A percentile compares a stretch with the other conserved stretches of the same genome.
phyloP scores from a whole-genome alignment of 768 basidiomycete species.

The Amanita pallidorosea region DNA sequence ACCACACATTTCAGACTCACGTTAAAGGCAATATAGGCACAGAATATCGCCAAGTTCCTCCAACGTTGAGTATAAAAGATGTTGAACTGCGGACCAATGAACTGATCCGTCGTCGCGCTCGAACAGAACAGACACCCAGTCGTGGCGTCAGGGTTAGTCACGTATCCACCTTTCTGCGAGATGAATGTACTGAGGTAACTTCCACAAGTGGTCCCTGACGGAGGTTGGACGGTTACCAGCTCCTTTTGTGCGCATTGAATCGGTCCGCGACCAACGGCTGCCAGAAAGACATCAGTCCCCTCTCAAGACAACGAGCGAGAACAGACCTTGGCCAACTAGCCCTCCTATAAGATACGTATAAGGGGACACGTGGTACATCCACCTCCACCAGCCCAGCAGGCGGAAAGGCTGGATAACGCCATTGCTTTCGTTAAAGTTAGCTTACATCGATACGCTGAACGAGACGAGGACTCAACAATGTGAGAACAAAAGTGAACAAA shows the following conservation, averaged over 20 bases:
- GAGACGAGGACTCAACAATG: constrained; percentile 34
- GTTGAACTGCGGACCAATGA: constrained; percentile 44
- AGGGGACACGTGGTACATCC: constrained; percentile 55
- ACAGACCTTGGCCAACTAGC: constrained; percentile 33
- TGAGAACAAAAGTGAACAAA: constrained; percentile 52
- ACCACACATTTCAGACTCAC: constrained; percentile 14
- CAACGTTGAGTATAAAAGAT: constrained; percentile 45
- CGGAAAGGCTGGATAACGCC: constrained; percentile 59
- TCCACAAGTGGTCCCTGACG: constrained; percentile 41
- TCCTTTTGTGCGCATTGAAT: constrained; percentile 55
- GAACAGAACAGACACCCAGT: constrained; percentile 47
- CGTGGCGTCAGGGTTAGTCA: constrained; percentile 42
- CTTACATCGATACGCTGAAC: neutral
- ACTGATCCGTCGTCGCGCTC: constrained; percentile 40
- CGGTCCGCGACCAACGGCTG: constrained; percentile 38
- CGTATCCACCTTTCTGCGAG: constrained; percentile 39
- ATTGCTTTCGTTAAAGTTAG: constrained; percentile 24
- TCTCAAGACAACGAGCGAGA: constrained; percentile 16
- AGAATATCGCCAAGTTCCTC: constrained; percentile 42
- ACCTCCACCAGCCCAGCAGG: constrained; percentile 57
- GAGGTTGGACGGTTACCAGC: constrained; percentile 48
- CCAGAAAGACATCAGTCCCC: constrained; percentile 18
- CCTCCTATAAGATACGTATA: constrained; percentile 43
- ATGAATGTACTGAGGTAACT: constrained; percentile 44
- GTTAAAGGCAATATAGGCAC: constrained; percentile 36